phyloP scores from a whole-genome alignment of 2,329 filamentous ascomycete genomes.

The Diaporthe aspalathi region DNA sequence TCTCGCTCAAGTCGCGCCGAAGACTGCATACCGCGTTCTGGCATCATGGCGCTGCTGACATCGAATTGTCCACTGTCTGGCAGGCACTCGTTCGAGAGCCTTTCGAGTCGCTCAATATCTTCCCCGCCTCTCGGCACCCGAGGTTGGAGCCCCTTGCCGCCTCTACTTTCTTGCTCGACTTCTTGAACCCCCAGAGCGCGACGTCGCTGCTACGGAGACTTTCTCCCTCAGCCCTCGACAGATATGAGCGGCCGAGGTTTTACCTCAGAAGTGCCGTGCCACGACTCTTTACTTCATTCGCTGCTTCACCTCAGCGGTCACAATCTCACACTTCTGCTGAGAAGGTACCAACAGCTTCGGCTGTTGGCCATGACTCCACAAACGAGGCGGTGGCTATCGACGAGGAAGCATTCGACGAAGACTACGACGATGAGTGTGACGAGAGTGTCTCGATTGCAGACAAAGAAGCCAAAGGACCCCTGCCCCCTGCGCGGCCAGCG shows the following conservation, averaged over 20 bases:
- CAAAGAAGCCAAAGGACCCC: background rate
- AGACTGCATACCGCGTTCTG: slow-evolving; percentile 64
- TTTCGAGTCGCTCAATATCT: slow-evolving; percentile 44
- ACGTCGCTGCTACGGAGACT: slow-evolving; percentile 55
- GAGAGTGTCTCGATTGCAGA: background rate
- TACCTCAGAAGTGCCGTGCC: slow-evolving; percentile 38
- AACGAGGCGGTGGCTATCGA: background rate
- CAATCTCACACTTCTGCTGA: background rate
- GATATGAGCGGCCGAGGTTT: slow-evolving; percentile 39
- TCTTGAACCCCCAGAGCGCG: slow-evolving; percentile 63
- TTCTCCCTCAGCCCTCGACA: slow-evolving; percentile 40
- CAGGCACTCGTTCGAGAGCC: slow-evolving; percentile 51
- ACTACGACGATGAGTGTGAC: background rate
- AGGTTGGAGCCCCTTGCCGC: slow-evolving; percentile 52
- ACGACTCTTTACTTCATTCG: slow-evolving; percentile 45
- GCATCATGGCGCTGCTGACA: slow-evolving; percentile 63
- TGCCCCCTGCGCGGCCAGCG: background rate
- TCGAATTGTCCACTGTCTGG: slow-evolving; percentile 60
- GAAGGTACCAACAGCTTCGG: background rate
- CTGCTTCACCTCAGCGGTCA: slow-evolving; percentile 36
- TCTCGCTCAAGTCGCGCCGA: slow-evolving; percentile 53
- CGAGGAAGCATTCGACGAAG: slow-evolving; percentile 18
- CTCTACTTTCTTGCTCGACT: slow-evolving; percentile 66
- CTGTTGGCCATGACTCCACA: background rate
- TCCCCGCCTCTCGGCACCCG: slow-evolving; percentile 41